Base-by-base conservation (phyloP, 768 basidiomycete genomes). In the Tulasnella sp. region DNA sequence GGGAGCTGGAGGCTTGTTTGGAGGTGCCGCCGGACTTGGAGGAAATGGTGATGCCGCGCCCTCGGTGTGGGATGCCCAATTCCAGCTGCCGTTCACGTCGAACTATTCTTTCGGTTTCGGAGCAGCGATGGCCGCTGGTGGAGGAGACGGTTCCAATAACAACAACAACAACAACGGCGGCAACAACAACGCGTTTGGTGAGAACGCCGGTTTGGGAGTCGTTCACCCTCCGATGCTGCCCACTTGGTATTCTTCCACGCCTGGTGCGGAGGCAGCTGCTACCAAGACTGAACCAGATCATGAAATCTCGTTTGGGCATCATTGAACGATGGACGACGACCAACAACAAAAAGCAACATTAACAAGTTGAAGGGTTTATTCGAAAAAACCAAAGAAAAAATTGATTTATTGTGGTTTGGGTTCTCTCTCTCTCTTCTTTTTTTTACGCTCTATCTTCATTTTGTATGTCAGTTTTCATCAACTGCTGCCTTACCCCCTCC, bases 171-270 rank as follows among this genome's bases (percentile, higher is more conserved):
- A n/a, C n/a, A n/a, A n/a, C n/a, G n/a, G 1, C 71, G 17, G 71
- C 11, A 71, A 29, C 19, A 31, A 34, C 37, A 72, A 38, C 54
- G 19, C n/a, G n/a, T 58, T n/a, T 25, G 40, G 52, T 17, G 54
- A 75, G 31, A 49, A 52, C 22, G 45, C 31, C 3, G 54, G 73
- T 0, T 49, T 74, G 34, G 73, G 73, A 1, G 42, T 74, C 54
- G 73, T 74, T 22, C 73, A 74, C 52, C 73, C 73, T n/a, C 73
- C 73, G 31, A 74, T 74, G 73, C 36, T 74, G 37, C 73, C 73
- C 19, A 17, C 49, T 29, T 64, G 49, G 73, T 70, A 70, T 70
- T 31, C 37, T 37, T 70, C 36, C 68, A 42, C 68, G 37, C 38
- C 45, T 37, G 54, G 45, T 34, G 54, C 45, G 31, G 40, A 34